phyloP scores from a whole-genome alignment of 768 basidiomycete genomes.

The Calocybe cyanea region DNA sequence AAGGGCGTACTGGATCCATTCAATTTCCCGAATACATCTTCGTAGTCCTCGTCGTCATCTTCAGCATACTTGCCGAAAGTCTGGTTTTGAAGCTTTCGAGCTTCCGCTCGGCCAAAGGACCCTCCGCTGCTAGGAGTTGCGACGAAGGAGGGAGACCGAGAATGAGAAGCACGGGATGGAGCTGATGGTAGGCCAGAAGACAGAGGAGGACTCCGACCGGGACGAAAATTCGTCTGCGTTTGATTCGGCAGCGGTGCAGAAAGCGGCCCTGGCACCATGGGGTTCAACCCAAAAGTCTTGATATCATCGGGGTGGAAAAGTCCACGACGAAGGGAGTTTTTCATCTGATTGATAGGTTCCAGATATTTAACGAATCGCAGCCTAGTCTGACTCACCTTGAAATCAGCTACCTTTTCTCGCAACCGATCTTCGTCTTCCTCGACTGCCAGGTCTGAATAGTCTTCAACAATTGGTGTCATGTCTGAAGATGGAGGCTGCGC shows the following conservation, averaged over 20 bases:
- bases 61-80: constrained; percentile 83
- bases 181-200: constrained; percentile 27
- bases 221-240: constrained; percentile 49
- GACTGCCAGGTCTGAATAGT: constrained; percentile 85
- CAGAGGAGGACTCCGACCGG: constrained; percentile 44
- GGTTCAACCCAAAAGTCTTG: constrained; percentile 62
- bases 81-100: constrained; percentile 48
- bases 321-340: constrained; percentile 66
- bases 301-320: constrained; percentile 90
- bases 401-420: constrained; percentile 77
- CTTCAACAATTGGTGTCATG: constrained; percentile 74
- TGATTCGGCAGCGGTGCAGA: constrained; percentile 66
- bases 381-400: constrained; percentile 54
- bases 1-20: constrained; percentile 58
- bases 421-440: constrained; percentile 70
- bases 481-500: constrained; percentile 59
- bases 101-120: constrained; percentile 68
- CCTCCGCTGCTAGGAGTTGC: constrained; percentile 39
- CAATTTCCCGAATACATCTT: constrained; percentile 87
- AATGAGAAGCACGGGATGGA: constrained; percentile 34
- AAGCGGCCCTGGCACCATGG: constrained; percentile 51
- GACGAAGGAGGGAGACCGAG: constrained; percentile 56
- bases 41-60: constrained; percentile 87
- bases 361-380: not conserved
- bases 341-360: constrained; percentile 40